Evolutionary conservation across 495 filamentous ascomycete species (phyloP).

Genomic region (Aspergillus nanangensis): DNA sequence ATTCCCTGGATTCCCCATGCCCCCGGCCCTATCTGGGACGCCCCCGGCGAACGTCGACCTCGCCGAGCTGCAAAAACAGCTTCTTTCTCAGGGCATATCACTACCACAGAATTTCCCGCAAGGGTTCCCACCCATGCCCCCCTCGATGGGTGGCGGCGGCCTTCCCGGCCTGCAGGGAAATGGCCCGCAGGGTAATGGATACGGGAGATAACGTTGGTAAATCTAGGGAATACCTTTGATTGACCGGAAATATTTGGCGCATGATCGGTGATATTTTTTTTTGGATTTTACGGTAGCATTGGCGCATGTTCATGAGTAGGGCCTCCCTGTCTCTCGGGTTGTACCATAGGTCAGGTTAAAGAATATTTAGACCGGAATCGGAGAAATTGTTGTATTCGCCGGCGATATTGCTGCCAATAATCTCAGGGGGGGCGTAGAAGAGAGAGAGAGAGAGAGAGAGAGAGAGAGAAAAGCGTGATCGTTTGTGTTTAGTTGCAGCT

Average conservation of each 20-base stretch:
- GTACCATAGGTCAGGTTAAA: no score
- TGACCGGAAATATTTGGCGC: conserved; percentile 18
- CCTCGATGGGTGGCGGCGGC: conserved; percentile 27
- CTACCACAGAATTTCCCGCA: conserved; percentile 35
- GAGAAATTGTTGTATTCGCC: conserved; percentile 1
- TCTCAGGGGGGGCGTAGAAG: no score
- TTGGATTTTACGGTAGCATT: conserved; percentile 7
- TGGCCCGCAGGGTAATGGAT: conserved; percentile 24
- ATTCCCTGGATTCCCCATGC: conserved; percentile 40
- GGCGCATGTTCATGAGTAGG: background rate
- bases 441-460: no score
- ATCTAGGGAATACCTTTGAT: no score
- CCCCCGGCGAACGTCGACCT: conserved; percentile 61
- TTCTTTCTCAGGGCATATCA: conserved; percentile 32
- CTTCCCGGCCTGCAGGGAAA: conserved; percentile 44
- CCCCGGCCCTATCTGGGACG: conserved; percentile 41
- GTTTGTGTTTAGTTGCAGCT: background rate
- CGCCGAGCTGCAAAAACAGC: conserved; percentile 58
- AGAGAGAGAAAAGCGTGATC: background rate
- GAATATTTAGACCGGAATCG: no score
- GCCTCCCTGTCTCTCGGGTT: background rate
- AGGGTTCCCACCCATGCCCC: conserved; percentile 42
- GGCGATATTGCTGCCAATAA: no score
- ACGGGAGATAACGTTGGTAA: conserved; percentile 32
- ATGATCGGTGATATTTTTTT: conserved; percentile 19